Base-by-base conservation (phyloP, 441 rosid species). In the Heliophila coronopifolia region DNA sequence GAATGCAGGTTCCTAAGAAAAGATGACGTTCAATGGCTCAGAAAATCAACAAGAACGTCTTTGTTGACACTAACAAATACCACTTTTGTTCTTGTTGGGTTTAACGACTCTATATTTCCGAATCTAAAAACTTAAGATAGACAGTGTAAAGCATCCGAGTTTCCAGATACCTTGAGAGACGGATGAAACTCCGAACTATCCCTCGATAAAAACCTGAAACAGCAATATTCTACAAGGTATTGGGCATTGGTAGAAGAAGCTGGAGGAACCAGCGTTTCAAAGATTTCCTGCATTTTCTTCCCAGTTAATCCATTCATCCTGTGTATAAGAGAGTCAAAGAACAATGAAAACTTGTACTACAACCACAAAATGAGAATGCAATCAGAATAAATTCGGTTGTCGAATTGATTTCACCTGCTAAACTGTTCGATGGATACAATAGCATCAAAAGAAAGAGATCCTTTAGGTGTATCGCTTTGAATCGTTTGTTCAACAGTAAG, bases 281-380 rank as follows among this genome's bases (percentile, higher is more conserved):
- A 87, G 63, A 85, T 87, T 62, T 76, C 87, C 69, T 77, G 96
- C 89, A 74, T 73, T 42, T 83, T 74, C 70, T 66, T 60, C 60
- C 96, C 98, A 34, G 89, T 85, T 69, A 81, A 54, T 32, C 98
- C 96, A 69, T 83, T 92, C 95, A 87, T 81, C 94, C 98, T 92
- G 91, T 77, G 80, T 45, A 63, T 46, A n/a, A 56, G 64, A 76
- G 37, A 44, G 51, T 71, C 65, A 58, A 63, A 11, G 6, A 22
- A 19, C 0, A 45, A 26, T 19, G 30, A 40, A 23, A 13, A 39
- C 2, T 1, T 40, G 9, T 2, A 30, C 25, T 38, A 51, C 6
- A 17, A 30, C 49, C 1, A n/a, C n/a, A n/a, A n/a, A n/a, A n/a
- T n/a, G n/a, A n/a, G n/a, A n/a, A n/a, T n/a, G n/a, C n/a, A n/a